phyloP scores from a whole-genome alignment of 768 basidiomycete species.

The Naganishia antarctica region DNA sequence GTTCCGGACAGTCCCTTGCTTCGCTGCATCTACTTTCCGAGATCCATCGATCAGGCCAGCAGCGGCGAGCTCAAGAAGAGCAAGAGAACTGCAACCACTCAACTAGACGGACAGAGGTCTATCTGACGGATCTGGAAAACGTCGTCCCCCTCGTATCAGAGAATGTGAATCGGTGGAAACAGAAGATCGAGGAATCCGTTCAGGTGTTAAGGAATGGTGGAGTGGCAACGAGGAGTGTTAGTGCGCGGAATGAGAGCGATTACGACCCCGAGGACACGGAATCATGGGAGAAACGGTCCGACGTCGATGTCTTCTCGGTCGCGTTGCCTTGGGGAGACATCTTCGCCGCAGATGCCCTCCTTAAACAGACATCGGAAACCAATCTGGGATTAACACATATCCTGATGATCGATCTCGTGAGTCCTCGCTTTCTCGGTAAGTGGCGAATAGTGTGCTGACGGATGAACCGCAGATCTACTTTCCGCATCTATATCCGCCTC shows the following conservation, averaged over 20 bases:
- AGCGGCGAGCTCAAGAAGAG: background rate
- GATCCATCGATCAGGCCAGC: constrained; percentile 40
- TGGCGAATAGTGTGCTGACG: background rate
- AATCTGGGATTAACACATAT: constrained; percentile 56
- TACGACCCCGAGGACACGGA: no score
- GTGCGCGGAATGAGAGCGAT: background rate
- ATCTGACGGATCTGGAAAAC: constrained; percentile 69
- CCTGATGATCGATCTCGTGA: constrained; percentile 76
- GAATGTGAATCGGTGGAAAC: constrained; percentile 45
- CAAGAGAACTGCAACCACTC: background rate
- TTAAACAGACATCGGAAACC: constrained; percentile 21
- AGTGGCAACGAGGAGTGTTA: background rate
- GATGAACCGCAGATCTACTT: constrained; percentile 65
- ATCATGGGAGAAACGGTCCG: no score
- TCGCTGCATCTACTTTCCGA: constrained; percentile 54
- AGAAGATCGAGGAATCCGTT: constrained; percentile 3
- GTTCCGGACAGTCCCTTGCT: constrained; percentile 64
- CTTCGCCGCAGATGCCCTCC: constrained; percentile 47
- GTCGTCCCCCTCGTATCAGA: constrained; percentile 57
- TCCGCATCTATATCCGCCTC: constrained; percentile 69
- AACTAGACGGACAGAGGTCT: constrained; percentile 49
- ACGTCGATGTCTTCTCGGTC: constrained; percentile 52
- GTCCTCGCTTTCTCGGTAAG: constrained; percentile 37
- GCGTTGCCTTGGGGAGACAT: constrained; percentile 69
- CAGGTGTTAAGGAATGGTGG: background rate